Base-by-base conservation (phyloP, 768 basidiomycete genomes). In the Suillus brevipes region DNA sequence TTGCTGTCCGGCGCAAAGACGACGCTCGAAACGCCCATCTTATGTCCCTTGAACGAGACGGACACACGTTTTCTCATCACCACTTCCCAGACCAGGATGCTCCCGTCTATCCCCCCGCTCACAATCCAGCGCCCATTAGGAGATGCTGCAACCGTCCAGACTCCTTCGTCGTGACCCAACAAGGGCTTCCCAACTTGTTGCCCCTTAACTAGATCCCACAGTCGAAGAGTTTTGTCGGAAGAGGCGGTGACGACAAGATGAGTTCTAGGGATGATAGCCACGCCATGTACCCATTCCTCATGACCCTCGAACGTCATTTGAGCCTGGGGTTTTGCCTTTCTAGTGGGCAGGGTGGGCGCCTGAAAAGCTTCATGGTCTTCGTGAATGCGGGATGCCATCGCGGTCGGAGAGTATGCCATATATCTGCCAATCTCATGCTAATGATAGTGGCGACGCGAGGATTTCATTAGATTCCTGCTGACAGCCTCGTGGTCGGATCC, bases 1-100 rank as follows among this genome's bases (percentile, higher is more conserved):
- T 34, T 20, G 31, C 10, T 34, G 31, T 55, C 91, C 62, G 95
- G 95, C 61, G 97, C 94, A 76, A 97, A 97, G 79, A 97, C 82
- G 69, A 97, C 94, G 74, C 97, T 93, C 63, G 18, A 58, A n/a
- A 62, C 50, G 4, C 13, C 4, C 37, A 1, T 16, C 10, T 36
- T 55, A 62, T 73, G 70, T 6, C 65, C 71, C 37, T 63, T 43
- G 7, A 72, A 49, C 25, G 49, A 20, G 14, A 37, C 38, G 6
- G 45, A 34, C 7, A 61, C 31, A 94, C 95, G 86, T 96, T 97
- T 84, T 94, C 95, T 75, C 14, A 28, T 61, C 13, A 7, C n/a
- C 36, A 45, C 42, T 13, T 61, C 45, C 60, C 60, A 61, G 23
- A 61, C 23, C 20, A 43, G 7, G 28, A 61, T 43, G 20, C 31